These are phyloP conservation scores for Mortierella sp. DNA, from an alignment of 371 early-diverging fungal genomes.

Conservation along the genomic window DNA sequence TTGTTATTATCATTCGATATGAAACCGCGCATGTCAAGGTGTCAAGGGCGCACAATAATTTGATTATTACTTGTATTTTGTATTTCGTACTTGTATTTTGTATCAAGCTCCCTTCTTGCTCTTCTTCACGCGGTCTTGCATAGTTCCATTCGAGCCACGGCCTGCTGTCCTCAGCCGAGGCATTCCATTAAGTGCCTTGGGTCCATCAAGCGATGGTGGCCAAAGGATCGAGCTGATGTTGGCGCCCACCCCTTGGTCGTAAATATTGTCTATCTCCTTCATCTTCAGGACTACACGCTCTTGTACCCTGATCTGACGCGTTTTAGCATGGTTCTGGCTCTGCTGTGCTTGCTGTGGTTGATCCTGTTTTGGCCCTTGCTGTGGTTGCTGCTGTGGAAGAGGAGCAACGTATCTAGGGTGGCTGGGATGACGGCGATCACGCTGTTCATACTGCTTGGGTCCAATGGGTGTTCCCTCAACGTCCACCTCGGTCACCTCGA, in stretches of 20 bases:
- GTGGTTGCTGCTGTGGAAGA: slow-evolving; percentile 18
- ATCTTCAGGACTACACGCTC: slow-evolving; percentile 58
- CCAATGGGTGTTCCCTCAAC: slow-evolving; percentile 14
- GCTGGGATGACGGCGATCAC: slow-evolving; percentile 40
- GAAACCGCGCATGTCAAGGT: too few relatives aligned
- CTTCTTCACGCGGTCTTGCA: slow-evolving; percentile 14
- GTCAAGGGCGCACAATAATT: too few relatives aligned
- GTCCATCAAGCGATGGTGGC: slow-evolving; percentile 23
- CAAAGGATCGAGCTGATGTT: slow-evolving; percentile 56
- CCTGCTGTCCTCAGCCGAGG: neutral
- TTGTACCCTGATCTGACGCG: slow-evolving; percentile 1
- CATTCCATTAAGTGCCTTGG: neutral
- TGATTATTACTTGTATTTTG: too few relatives aligned
- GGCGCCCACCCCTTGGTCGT: slow-evolving; percentile 67
- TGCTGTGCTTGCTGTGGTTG: slow-evolving; percentile 25
- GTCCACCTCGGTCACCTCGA: slow-evolving; percentile 46
- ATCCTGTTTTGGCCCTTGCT: slow-evolving; percentile 27
- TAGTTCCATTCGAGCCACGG: neutral
- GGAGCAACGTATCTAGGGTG: slow-evolving; percentile 35
- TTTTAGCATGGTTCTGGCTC: neutral
- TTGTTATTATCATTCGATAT: too few relatives aligned
- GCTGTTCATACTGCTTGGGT: slow-evolving; percentile 28
- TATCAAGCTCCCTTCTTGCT: slow-evolving; percentile 19
- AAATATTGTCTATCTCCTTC: slow-evolving; percentile 72
- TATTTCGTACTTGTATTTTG: too few relatives aligned